Evolutionary conservation across 225 moss, liverwort and hornwort species (phyloP), one percentile per base, ranked within the genome.

Genomic region (Bryum argenteum): DNA sequence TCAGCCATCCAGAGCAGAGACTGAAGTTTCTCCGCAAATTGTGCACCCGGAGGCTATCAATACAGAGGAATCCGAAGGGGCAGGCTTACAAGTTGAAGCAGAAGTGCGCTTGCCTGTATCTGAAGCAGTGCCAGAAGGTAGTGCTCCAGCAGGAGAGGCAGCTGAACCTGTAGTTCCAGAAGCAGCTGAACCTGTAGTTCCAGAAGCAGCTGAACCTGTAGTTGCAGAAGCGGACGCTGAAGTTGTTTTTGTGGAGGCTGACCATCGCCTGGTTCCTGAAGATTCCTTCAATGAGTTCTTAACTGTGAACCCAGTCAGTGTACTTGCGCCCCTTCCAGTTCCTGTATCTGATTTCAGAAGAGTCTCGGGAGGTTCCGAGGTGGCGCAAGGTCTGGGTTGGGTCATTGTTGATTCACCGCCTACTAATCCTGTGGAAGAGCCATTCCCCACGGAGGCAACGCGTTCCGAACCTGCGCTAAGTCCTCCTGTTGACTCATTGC

Each of bases 311-410:
- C 75, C 62, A 63, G 62, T 62, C 58, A 33, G 11, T 65, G 75
- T 67, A 33, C 8, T 38, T 26, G 67, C 67, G 21, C 50, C 59
- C 13, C 18, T 28, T 75, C 53, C 61, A 54, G 64, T 58, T 53
- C 16, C 58, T 56, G 76, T 65, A 68, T 21, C 60, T 48, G 58
- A 20, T 43, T 70, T 70, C 39, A 65, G 45, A 33, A 12, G 79
- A 65, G 77, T 28, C 2, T 87, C 84, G 14, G 67, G 76, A 51
- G 64, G 40, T 67, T 68, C 77, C 14, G 50, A 24, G 43, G 23
- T 71, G 67, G 81, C 73, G 69, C 72, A 71, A 81, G 83, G 87
- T 39, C 50, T 78, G 60, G 83, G 87, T 40, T 87, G 81, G 81
- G 78, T 87, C 1, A 72, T 81, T 68, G 83, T 76, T 42, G 58